Evolutionary conservation across 2,329 filamentous ascomycete genomes (phyloP), one percentile per base, ranked within the genome.

Genomic region (Fonsecaea pugnacius): DNA sequence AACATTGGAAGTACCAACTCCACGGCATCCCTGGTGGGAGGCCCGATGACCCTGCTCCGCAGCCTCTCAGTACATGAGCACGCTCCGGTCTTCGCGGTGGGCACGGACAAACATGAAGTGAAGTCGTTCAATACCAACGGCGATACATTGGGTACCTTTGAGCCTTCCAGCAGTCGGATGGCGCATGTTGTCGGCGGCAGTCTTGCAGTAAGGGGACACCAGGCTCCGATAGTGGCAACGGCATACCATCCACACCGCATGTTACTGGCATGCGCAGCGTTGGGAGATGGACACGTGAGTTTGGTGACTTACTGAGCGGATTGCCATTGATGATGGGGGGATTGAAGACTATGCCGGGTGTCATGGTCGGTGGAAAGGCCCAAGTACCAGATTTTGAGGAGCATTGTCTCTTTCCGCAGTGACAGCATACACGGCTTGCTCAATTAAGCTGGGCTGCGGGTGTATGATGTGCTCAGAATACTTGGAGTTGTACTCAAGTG

Each of bases 211-310:
- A 55, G 69, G 6, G 92, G 88, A 74, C 89, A 91, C 58, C 88
- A 89, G 63, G 87, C 89, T 6, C 90, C 95, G 1, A 96, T 99
- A 70, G 89, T 92, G 2, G 86, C 91, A 38, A 96, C 94, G 8
- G 90, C 93, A 0, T 99, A 98, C 82, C 95, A 99, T 78, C 95
- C 95, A 0, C 95, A 99, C 77, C 87, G 90, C 58, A 93, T 96
- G 79, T 89, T 97, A 77, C 84, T 99, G 67, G 93, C 92, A 38
- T 95, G 91, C 72, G 91, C 93, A 1, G 91, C 92, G 3, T 84
- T 91, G 50, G 91, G 92, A 62, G 93, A 97, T 74, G 87, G 93
- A 65, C 91, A 97, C 75, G 88, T 99, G 73, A 97, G 96, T 75
- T 51, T 67, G 59, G 60, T 67, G 16, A 65, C 59, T 36, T 67